Evolutionary conservation across 352 stramenopile genomes (phyloP).

Genomic region (Phytophthora sojae): DNA sequence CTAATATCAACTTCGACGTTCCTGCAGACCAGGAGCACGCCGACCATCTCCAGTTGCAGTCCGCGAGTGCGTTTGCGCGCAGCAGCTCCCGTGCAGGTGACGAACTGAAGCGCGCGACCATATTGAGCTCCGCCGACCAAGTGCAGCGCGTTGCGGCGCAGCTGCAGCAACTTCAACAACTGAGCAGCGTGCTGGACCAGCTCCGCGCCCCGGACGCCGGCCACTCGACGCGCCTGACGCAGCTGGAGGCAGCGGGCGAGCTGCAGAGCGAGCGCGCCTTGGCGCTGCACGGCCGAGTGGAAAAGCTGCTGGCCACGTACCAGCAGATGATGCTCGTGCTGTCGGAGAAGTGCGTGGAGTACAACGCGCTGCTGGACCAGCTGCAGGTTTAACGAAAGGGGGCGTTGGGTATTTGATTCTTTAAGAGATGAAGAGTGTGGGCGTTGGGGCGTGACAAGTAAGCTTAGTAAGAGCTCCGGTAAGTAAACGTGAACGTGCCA

Average conservation of each 20-base stretch:
- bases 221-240: constrained; percentile 30
- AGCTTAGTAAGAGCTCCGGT: too few relatives aligned
- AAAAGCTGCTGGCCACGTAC: constrained; percentile 62
- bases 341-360: constrained; percentile 79
- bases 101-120: constrained; percentile 68
- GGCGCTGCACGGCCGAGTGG: constrained; percentile 54
- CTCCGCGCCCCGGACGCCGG: constrained; percentile 35
- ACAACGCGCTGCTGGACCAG: constrained; percentile 62
- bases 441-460: too few relatives aligned
- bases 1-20: background rate
- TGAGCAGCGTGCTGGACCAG: constrained; percentile 55
- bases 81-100: constrained; percentile 35
- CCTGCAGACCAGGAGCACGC: constrained; percentile 48
- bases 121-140: constrained; percentile 62
- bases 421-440: too few relatives aligned
- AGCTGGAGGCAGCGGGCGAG: constrained; percentile 43
- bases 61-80: constrained; percentile 30
- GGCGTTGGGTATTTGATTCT: too few relatives aligned
- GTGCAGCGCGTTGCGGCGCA: constrained; percentile 45
- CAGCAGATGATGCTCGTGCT: constrained; percentile 77
- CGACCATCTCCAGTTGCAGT: constrained; percentile 50
- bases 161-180: constrained; percentile 56
- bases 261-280: constrained; percentile 53
- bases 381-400: constrained; percentile 34
- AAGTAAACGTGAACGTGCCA: too few relatives aligned